phyloP scores from a whole-genome alignment of 1,284 basidiomycete genomes.

The Puccinia sorghi region DNA sequence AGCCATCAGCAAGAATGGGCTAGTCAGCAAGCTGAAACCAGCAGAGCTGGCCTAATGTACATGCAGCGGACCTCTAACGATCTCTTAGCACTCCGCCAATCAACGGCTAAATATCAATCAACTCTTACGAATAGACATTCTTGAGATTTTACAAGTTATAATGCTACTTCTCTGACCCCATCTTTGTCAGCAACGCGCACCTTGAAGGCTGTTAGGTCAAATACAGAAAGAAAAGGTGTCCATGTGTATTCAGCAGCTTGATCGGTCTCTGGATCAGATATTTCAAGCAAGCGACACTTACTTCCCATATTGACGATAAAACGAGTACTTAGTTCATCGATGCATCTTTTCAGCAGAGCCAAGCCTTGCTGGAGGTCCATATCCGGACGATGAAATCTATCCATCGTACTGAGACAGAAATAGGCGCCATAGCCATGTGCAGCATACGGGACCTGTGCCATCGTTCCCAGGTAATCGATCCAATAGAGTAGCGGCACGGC shows the following conservation, averaged over 20 bases:
- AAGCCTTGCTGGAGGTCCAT: slow-evolving; percentile 80
- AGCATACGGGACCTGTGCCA: slow-evolving; percentile 83
- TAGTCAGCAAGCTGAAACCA: too few species aligned
- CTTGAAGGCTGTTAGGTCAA: slow-evolving; percentile 73
- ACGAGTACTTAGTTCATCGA: slow-evolving; percentile 82
- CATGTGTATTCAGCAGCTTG: neutral
- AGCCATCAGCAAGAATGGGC: too few species aligned
- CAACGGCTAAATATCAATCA: neutral
- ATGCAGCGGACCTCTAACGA: neutral
- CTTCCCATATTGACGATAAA: slow-evolving; percentile 53
- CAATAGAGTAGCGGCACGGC: slow-evolving; percentile 77
- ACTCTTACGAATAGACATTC: neutral
- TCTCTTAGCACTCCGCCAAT: neutral
- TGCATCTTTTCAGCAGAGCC: slow-evolving; percentile 77
- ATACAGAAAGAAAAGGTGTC: neutral
- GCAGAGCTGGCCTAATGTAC: too few species aligned
- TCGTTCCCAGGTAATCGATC: slow-evolving; percentile 92
- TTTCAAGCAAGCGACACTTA: neutral
- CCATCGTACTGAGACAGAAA: slow-evolving; percentile 87
- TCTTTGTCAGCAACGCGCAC: slow-evolving; percentile 89
- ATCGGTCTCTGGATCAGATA: neutral
- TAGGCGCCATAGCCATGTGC: slow-evolving; percentile 95
- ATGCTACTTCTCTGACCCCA: slow-evolving; percentile 74
- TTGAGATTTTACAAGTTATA: slow-evolving; percentile 60
- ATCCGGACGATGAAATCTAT: slow-evolving; percentile 73